Conservation (phyloP, 257 asterid genomes). For the Solanum medicagineum region DNA sequence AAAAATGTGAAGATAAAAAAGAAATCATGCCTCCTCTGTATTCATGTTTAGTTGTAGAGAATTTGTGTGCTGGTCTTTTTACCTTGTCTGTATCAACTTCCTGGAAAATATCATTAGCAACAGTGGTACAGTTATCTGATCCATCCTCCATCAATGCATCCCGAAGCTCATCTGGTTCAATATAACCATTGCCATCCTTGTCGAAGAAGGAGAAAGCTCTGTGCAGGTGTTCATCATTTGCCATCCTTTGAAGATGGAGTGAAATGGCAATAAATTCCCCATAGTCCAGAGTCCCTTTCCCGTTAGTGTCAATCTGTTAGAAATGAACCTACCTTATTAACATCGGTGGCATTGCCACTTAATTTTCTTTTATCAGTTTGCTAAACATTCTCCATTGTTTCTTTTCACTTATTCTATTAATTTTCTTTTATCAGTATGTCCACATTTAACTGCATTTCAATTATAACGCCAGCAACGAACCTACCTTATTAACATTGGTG, state of each 20-base stretch:
- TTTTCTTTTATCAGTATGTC: background rate
- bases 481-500: background rate
- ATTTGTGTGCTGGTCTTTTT: background rate
- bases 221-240: slow-evolving; percentile 78
- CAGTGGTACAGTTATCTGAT: slow-evolving; percentile 53
- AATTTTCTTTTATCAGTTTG: background rate
- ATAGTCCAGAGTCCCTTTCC: slow-evolving; percentile 68
- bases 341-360: background rate
- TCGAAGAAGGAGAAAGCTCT: slow-evolving; percentile 73
- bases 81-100: slow-evolving; percentile 95
- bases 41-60: background rate
- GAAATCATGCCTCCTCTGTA: background rate
- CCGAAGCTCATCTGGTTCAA: slow-evolving; percentile 68
- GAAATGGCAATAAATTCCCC: slow-evolving; percentile 80
- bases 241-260: slow-evolving; percentile 76
- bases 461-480: background rate
- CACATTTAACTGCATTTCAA: background rate
- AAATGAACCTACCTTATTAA: background rate
- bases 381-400: background rate
- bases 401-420: background rate
- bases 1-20: background rate
- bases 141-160: slow-evolving; percentile 70
- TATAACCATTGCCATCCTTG: slow-evolving; percentile 61
- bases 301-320: slow-evolving; percentile 55
- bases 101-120: slow-evolving; percentile 75